Percentiles rank a stretch among this genome's conserved stretches.
Evolutionary conservation across 2,329 filamentous ascomycete genomes (phyloP).

Genomic region (Ophiostoma piceae): DNA sequence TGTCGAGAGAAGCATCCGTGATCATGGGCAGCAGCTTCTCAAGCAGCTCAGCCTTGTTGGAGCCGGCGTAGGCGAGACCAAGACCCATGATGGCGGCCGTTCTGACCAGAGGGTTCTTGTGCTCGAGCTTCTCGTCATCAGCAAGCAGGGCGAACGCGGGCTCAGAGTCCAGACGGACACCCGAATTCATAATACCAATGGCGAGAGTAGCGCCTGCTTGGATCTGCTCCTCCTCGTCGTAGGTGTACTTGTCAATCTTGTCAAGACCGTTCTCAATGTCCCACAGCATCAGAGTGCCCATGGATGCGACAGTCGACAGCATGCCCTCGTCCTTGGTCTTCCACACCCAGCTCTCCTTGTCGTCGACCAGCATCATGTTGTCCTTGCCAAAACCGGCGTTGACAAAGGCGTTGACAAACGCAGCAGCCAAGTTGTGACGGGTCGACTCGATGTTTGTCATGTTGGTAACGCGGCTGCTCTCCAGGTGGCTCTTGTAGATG

Average conservation of each 20-base stretch:
- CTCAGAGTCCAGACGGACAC: conserved; percentile 82
- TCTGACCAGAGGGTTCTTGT: conserved; percentile 70
- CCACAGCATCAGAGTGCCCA: conserved; percentile 88
- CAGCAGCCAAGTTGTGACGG: conserved; percentile 89
- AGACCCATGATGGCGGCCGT: conserved; percentile 93
- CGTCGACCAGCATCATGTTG: conserved; percentile 93
- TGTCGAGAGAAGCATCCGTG: conserved; percentile 73
- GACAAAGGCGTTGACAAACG: conserved; percentile 94
- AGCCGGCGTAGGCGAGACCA: conserved; percentile 88
- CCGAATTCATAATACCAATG: conserved; percentile 92
- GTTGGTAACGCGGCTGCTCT: conserved; percentile 87
- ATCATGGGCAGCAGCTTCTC: conserved; percentile 84
- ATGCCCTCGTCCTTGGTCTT: conserved; percentile 98
- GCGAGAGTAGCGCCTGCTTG: conserved; percentile 88
- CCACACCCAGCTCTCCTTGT: conserved; percentile 94
- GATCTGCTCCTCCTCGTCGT: conserved; percentile 72
- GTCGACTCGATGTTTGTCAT: conserved; percentile 94
- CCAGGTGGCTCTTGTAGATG: conserved; percentile 98
- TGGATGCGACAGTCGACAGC: conserved; percentile 90
- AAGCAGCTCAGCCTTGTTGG: conserved; percentile 83
- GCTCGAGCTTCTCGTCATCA: conserved; percentile 71
- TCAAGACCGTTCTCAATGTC: conserved; percentile 88
- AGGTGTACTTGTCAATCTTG: conserved; percentile 92
- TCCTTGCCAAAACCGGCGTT: conserved; percentile 94
- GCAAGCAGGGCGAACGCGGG: conserved; percentile 82